Evolutionary conservation across 805 yeast species (phyloP), one percentile per base, ranked within the genome.

Genomic region (Yarrowia osloensis): DNA sequence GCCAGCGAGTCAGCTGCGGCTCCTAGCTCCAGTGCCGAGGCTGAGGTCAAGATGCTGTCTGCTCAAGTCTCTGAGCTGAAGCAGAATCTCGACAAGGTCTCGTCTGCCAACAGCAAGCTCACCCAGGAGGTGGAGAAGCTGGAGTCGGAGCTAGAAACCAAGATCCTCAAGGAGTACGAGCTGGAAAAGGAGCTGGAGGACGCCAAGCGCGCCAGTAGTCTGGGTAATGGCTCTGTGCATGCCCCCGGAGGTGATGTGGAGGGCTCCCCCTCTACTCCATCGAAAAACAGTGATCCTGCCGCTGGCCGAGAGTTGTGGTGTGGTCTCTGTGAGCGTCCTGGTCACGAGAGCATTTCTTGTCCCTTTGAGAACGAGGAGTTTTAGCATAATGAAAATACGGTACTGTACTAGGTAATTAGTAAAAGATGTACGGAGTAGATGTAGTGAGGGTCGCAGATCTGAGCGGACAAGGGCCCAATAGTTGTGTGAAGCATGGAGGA

Each of bases 321-420:
- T 78, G 97, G 96, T 0, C 80, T 91, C 65, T 94, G 99, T 78
- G 98, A 94, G 75, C 80, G 91, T 66, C 87, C 85, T 52, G 99
- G 98, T 0, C 99, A 94, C 74, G 88, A 86, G 57, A 89, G 95
- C 70, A 81, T 87, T 33, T 91, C 91, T 67, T 94, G 99, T 77
- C 97, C 97, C 0, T 91, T 85, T 74, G 96, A 88, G 71, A 84
- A 85, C 70, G 88, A 85, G 70, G 78, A 83, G 68, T 85, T 82
- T 70, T 83, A 72, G 70, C 33, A 29, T 46, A 33, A 29, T 29
- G 22, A 28, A 29, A 29, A 46, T 46, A n/a, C n/a, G n/a, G n/a
- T n/a, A n/a, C n/a, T n/a, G n/a, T n/a, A n/a, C n/a, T n/a, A n/a
- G n/a, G n/a, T n/a, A n/a, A n/a, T n/a, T n/a, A n/a, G n/a, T n/a